Base-by-base conservation (phyloP, 768 basidiomycete genomes). In the Podaxis sp. region DNA sequence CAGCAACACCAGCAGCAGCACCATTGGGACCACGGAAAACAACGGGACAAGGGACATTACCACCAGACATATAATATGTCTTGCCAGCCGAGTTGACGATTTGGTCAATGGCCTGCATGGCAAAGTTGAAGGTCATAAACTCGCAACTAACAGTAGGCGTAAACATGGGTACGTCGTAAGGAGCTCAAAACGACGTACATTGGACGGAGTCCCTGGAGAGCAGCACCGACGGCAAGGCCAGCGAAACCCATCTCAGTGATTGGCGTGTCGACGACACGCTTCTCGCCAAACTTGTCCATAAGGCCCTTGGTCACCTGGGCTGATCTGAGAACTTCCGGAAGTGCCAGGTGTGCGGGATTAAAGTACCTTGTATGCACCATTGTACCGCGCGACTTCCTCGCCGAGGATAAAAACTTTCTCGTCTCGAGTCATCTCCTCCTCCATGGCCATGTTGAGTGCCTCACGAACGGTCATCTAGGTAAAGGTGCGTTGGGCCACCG, bases 61-160 rank as follows among this genome's bases (percentile, higher is more conserved):
- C 97, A 61, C 97, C 97, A 40, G 97, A 98, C 97, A 99, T 99
- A 85, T 99, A 99, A 77, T 98, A 95, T 3, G 97, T 99, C 82
- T 98, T 99, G 62, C 93, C 97, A 59, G 91, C 97, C n/a, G 97
- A 98, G 84, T 99, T 99, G 76, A 99, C 94, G 64, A 99, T 99
- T 71, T 99, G 97, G 79, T 99, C 97, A 73, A 99, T 98, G 61
- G 97, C 95, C 77, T 95, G 94, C 96, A 98, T 99, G 65, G 96
- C 96, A 73, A 99, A 98, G 83, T 99, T 98, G 83, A 96, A 98
- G 14, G 96, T 98, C 96, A 98, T 98, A 81, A 98, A 99, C 81
- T 98, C 96, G 83, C 95, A 98, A 70, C 92, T 94, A 62, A 23
- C 35, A 40, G 25, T 36, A 28, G 42, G 64, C 62, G 57, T 47